Conservation (phyloP, 345 rosid species). For the Populus simonii region DNA sequence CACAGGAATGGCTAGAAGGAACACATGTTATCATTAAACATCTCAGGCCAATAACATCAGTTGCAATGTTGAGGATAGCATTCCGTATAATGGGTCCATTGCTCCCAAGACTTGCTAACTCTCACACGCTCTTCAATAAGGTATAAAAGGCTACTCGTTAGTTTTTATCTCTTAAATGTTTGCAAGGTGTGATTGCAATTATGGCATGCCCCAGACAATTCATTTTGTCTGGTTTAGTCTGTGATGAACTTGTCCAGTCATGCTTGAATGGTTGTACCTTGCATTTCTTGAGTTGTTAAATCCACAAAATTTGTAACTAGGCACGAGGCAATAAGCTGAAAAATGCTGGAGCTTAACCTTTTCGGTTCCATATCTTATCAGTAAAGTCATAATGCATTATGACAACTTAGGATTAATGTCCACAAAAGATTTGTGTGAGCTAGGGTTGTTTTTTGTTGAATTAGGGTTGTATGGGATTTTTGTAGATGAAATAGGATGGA, state of each 20-base stretch:
- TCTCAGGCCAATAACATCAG: slow-evolving; percentile 85
- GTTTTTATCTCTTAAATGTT: background rate
- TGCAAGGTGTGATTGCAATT: background rate
- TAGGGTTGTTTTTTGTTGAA: background rate
- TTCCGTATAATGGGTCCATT: slow-evolving; percentile 95
- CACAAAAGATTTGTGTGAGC: background rate
- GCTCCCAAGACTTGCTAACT: slow-evolving; percentile 90
- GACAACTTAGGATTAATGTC: background rate
- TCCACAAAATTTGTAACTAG: background rate
- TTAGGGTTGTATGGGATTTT: background rate
- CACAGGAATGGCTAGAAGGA: slow-evolving; percentile 98
- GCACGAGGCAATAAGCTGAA: background rate
- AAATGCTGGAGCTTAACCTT: background rate
- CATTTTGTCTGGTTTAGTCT: background rate
- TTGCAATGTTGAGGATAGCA: slow-evolving; percentile 88
- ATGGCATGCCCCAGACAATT: background rate
- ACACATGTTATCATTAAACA: slow-evolving; percentile 70
- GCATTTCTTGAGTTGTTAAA: background rate
- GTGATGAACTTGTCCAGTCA: background rate
- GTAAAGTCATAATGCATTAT: background rate
- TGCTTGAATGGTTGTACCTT: background rate
- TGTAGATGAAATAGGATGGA: background rate
- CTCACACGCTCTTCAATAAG: slow-evolving; percentile 89
- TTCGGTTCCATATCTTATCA: background rate
- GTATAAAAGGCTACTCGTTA: slow-evolving; percentile 32